These are phyloP conservation scores for Globomyces sp. DNA, from an alignment of 371 early-diverging fungal genomes.

Conservation along the genomic window DNA sequence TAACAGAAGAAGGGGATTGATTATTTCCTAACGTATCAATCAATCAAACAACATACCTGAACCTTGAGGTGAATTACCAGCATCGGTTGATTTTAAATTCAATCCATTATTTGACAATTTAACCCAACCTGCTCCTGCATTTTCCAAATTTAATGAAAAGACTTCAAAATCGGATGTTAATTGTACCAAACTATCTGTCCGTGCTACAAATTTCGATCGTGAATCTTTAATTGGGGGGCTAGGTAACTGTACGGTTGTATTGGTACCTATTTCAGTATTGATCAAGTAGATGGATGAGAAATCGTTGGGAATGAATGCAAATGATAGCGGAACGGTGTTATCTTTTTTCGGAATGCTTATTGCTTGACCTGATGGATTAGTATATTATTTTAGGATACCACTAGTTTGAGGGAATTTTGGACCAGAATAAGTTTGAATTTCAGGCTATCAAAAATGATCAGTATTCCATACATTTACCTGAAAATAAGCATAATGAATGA, in stretches of 20 bases:
- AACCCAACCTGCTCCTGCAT: too few species aligned
- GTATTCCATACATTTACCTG: neutral
- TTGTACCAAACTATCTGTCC: neutral
- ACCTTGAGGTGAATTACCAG: too few species aligned
- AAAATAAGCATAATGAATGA: slow-evolving; percentile 8
- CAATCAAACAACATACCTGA: too few species aligned
- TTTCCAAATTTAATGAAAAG: neutral
- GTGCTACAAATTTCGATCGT: neutral
- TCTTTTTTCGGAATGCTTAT: neutral
- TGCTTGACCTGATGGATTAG: neutral
- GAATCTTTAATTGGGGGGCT: neutral
- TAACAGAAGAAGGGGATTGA: too few species aligned
- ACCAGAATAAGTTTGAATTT: neutral
- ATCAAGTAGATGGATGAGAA: neutral
- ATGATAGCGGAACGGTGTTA: slow-evolving; percentile 1
- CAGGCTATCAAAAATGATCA: neutral
- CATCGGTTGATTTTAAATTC: too few species aligned
- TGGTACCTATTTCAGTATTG: neutral
- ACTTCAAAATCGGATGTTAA: neutral
- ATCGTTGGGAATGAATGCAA: slow-evolving; percentile 8
- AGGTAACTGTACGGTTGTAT: neutral
- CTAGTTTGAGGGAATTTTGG: neutral
- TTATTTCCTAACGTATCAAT: too few species aligned
- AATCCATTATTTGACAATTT: too few species aligned
- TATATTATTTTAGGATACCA: too few species aligned